Evolutionary conservation across 345 rosid species (phyloP).

Genomic region (Pistacia integerrima): DNA sequence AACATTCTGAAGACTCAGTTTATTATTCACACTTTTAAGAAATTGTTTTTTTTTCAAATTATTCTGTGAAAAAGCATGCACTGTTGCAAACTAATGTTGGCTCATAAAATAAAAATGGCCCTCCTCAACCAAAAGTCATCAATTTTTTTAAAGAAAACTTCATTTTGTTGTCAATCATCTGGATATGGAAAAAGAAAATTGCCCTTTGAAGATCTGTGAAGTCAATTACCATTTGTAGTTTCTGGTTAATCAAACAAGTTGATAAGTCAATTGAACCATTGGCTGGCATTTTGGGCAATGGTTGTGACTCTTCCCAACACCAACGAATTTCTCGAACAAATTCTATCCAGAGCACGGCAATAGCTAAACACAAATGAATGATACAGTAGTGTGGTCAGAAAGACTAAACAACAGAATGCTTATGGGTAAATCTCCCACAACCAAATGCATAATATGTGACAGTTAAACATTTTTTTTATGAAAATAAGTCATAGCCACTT

Average conservation of each 20-base stretch:
- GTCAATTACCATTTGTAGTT: conserved; percentile 83
- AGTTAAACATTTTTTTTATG: not conserved
- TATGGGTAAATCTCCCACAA: not conserved
- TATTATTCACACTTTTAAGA: not conserved
- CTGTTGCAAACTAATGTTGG: conserved; percentile 1
- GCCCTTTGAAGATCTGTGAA: not conserved
- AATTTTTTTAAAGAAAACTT: not conserved
- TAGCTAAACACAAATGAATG: conserved; percentile 53
- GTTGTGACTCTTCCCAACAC: conserved; percentile 97
- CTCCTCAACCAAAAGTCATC: not conserved
- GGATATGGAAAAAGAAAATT: not conserved
- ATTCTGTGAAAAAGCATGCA: not conserved
- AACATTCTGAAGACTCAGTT: not conserved
- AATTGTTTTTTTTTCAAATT: not conserved
- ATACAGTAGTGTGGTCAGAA: conserved; percentile 14
- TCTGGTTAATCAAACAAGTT: conserved; percentile 88
- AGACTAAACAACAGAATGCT: conserved; percentile 1
- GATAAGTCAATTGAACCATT: conserved; percentile 77
- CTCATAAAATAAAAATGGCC: not conserved
- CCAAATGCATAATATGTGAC: not conserved
- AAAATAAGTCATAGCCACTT: conserved; percentile 6
- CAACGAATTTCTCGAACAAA: conserved; percentile 96
- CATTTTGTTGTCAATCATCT: not conserved
- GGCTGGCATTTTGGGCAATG: conserved; percentile 69
- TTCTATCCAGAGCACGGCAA: conserved; percentile 90